A percentile compares a stretch with the other conserved stretches of the same genome.
Conservation (phyloP, 176 grass and related monocot genomes). For the Paspalum vaginatum region DNA sequence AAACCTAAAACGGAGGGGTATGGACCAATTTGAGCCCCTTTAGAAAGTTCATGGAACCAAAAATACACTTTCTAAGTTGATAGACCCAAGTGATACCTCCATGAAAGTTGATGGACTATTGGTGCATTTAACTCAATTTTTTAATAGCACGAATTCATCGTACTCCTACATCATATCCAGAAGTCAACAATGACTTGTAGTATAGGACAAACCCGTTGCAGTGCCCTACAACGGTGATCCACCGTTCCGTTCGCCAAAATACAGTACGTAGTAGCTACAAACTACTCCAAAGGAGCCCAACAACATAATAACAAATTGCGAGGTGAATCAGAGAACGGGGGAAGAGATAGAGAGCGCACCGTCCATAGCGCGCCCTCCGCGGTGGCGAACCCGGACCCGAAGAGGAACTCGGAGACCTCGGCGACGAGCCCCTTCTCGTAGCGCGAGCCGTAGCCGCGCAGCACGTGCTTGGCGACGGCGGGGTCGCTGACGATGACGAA, state of each 20-base stretch:
- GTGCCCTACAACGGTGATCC: neutral
- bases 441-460: constrained; percentile 76
- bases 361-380: constrained; percentile 87
- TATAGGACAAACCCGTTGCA: no score
- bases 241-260: neutral
- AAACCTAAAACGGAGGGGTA: no score
- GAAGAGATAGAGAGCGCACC: constrained; percentile 33
- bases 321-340: neutral
- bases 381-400: constrained; percentile 85
- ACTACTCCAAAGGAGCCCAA: neutral
- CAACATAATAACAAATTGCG: neutral
- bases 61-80: no score
- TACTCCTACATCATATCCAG: no score
- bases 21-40: no score
- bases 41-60: no score
- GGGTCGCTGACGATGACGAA: constrained; percentile 95
- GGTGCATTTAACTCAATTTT: no score
- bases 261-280: no score
- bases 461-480: constrained; percentile 77
- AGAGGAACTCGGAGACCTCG: constrained; percentile 94
- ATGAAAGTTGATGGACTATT: no score
- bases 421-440: constrained; percentile 95
- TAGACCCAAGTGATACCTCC: no score
- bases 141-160: no score
- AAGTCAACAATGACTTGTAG: no score